A percentile compares a stretch with the other conserved stretches of the same genome.
Conservation (phyloP, 2,329 filamentous ascomycete species). For the Trichoderma lentiforme region DNA sequence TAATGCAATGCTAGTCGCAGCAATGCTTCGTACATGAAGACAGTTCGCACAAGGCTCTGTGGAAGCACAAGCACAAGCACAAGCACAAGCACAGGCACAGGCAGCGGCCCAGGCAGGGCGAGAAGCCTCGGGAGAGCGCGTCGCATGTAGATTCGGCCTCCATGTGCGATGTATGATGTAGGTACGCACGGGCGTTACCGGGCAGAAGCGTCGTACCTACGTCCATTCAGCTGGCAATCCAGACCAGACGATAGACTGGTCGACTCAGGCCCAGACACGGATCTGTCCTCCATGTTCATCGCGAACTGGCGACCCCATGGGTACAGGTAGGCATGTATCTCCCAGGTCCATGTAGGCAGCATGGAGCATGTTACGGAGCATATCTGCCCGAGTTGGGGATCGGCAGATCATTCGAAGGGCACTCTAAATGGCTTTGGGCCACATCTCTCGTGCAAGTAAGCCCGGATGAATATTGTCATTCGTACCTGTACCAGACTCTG, state of each 20-base stretch:
- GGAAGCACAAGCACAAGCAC: background rate
- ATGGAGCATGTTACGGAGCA: conserved; percentile 6
- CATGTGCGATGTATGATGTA: background rate
- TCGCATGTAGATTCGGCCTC: background rate
- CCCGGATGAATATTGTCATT: background rate
- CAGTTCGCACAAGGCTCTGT: conserved; percentile 1
- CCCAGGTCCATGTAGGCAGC: background rate
- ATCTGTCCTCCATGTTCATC: background rate
- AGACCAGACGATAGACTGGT: background rate
- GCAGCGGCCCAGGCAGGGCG: background rate
- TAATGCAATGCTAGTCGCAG: background rate
- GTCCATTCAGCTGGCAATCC: background rate
- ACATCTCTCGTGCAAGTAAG: conserved; percentile 3
- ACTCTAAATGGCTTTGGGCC: background rate
- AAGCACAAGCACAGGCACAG: background rate
- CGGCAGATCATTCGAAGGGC: conserved; percentile 4
- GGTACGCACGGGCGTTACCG: background rate
- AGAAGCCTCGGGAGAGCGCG: background rate
- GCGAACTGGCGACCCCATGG: background rate
- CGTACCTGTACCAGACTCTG: background rate
- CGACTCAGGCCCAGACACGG: background rate
- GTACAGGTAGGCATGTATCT: background rate
- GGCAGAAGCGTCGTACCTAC: background rate
- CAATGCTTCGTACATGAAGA: background rate
- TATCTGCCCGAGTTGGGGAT: conserved; percentile 2